Conservation (phyloP, 2,329 filamentous ascomycete species). For the Aureobasidium melanogenum region DNA sequence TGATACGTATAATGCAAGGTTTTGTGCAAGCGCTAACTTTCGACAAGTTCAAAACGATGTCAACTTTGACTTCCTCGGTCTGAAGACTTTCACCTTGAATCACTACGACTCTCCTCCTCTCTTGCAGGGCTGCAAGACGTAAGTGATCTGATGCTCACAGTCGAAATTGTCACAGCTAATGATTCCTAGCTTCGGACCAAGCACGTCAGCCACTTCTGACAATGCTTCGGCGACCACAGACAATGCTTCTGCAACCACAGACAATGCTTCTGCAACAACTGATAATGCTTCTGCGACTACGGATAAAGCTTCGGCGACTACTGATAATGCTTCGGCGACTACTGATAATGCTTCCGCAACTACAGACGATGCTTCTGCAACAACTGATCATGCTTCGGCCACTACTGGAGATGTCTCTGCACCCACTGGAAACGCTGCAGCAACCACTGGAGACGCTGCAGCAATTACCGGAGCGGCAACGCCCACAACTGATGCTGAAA, state of each 20-base stretch:
- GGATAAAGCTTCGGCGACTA: background rate
- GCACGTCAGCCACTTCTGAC: background rate
- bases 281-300: background rate
- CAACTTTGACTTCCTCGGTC: slow-evolving; percentile 1
- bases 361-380: background rate
- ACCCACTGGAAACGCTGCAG: too few relatives aligned
- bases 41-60: slow-evolving; percentile 1
- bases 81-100: background rate
- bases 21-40: background rate
- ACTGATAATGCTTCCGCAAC: background rate
- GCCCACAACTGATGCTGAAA: too few relatives aligned
- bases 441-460: too few relatives aligned
- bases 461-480: too few relatives aligned
- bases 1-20: too few relatives aligned
- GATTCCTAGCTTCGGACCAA: background rate
- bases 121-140: background rate
- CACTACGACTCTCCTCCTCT: slow-evolving; percentile 6
- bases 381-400: background rate
- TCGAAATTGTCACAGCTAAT: background rate
- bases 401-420: background rate
- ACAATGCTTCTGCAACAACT: background rate
- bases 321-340: background rate
- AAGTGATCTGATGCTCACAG: background rate
- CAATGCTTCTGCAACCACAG: background rate
- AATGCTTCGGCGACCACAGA: background rate